Base-by-base conservation (phyloP, 192 early-diverging fungal species). In the Ambispora gerdemannii region DNA sequence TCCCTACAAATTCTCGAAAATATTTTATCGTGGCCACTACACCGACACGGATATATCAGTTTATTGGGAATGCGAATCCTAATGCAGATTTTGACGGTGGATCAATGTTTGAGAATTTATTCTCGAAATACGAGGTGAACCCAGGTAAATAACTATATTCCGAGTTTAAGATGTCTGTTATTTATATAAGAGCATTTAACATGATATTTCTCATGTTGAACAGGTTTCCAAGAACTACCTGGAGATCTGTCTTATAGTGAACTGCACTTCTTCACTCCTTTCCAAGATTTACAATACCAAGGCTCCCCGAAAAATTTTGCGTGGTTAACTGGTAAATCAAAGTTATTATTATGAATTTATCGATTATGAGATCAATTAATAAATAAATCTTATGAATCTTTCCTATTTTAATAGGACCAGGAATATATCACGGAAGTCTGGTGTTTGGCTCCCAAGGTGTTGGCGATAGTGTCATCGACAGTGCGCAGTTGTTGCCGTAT, bases 31-130 rank as follows among this genome's bases (percentile, higher is more conserved):
- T 96, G 50, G 82, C 90, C 11, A 79, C 94, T 6, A 96, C 96
- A 0, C 84, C 91, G 0, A 93, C 84, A 0, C 86, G 90, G n/a
- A 80, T 98, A 20, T 98, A 98, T 75, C 95, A 96, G 72, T 91
- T 96, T 50, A 83, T 97, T 68, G 95, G 95, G 0, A 76, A 80
- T 1, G 83, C 84, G 10, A 80, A 81, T 22, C 73, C 84, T 31
- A 58, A 50, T 59, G 77, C 81, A 20, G 78, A 75, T 3, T 81
- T 83, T 25, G 85, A 84, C 25, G 83, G 83, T 20, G 72, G 69
- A 27, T 80, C 85, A 8, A 88, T 92, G 76, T 98, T 97, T 80
- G 88, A 87, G 33, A 74, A 75, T 4, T 73, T 98, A 50, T 92
- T 98, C 67, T 71, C 78, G 3, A 76, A 82, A 4, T 91, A 93